phyloP scores from a whole-genome alignment of 495 filamentous ascomycete genomes.

The Penicillium mononematosum region DNA sequence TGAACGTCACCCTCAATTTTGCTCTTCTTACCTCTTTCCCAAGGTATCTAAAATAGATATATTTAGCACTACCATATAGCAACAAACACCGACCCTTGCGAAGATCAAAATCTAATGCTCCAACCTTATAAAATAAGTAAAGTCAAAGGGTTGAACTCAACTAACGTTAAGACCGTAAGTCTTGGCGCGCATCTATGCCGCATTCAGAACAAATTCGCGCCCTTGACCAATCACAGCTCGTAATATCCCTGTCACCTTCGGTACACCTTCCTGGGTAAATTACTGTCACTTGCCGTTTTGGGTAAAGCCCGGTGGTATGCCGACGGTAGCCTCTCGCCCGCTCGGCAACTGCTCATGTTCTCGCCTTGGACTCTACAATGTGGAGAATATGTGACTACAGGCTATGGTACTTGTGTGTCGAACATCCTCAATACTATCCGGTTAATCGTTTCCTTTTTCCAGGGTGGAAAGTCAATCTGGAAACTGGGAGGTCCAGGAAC shows the following conservation, averaged over 20 bases:
- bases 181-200: conserved; percentile 17
- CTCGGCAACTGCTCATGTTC: background rate
- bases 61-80: background rate
- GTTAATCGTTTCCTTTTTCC: background rate
- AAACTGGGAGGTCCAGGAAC: background rate
- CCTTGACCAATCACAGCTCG: conserved; percentile 7
- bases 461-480: background rate
- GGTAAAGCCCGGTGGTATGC: background rate
- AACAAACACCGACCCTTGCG: background rate
- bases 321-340: too few species aligned
- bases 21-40: background rate
- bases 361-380: background rate
- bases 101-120: background rate
- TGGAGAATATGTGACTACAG: background rate
- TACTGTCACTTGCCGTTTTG: background rate
- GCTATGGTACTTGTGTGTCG: background rate
- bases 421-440: background rate
- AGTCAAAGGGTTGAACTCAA: background rate
- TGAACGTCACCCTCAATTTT: background rate
- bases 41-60: background rate
- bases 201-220: conserved; percentile 9
- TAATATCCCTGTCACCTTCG: background rate
- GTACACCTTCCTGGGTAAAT: background rate
- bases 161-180: background rate
- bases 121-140: background rate